Evolutionary conservation across 2,329 filamentous ascomycete genomes (phyloP).

Genomic region (Karstenula rhodostoma): DNA sequence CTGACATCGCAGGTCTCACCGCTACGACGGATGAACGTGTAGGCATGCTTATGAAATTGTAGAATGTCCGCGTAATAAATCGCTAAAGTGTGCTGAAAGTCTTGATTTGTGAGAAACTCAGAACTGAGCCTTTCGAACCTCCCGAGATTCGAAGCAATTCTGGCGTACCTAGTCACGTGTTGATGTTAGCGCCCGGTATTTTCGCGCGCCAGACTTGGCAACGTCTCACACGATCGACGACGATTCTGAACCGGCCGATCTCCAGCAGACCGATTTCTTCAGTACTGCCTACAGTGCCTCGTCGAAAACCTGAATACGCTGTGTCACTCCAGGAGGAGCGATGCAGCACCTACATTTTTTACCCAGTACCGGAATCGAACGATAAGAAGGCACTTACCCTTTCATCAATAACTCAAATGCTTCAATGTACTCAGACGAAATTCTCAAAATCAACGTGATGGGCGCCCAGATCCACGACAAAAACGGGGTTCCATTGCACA

Average conservation of each 20-base stretch:
- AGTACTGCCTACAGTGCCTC: no score
- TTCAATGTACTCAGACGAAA: constrained; percentile 31
- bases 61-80: constrained; percentile 60
- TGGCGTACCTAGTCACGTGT: constrained; percentile 53
- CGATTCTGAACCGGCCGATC: no score
- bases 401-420: constrained; percentile 50
- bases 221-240: not conserved
- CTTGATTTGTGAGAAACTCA: constrained; percentile 37
- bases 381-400: constrained; percentile 4
- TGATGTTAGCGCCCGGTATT: constrained; percentile 14
- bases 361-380: no score
- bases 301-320: no score
- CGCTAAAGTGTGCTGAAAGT: constrained; percentile 54
- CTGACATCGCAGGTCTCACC: constrained; percentile 13
- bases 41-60: constrained; percentile 57
- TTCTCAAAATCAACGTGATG: constrained; percentile 25
- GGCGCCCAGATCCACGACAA: constrained; percentile 55
- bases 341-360: not conserved
- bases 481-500: constrained; percentile 59
- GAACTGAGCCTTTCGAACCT: constrained; percentile 50
- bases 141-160: constrained; percentile 30
- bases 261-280: no score
- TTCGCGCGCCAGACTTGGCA: not conserved
- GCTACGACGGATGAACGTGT: constrained; percentile 53
- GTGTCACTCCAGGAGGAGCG: no score